Evolutionary conservation across 345 rosid genomes (phyloP), one percentile per base, ranked within the genome.

Genomic region (Erodium maritimum): DNA sequence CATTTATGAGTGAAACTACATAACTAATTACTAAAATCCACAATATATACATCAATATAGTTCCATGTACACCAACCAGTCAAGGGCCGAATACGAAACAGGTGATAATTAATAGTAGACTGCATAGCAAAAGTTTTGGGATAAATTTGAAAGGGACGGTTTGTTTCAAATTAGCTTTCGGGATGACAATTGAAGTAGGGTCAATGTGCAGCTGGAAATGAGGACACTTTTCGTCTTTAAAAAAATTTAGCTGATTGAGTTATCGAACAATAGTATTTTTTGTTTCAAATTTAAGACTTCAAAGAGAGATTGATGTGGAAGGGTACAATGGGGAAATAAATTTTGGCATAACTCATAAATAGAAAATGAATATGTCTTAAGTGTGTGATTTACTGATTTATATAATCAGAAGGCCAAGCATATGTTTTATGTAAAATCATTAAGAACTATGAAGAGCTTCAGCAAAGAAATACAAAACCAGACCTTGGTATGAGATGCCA

Each of bases 401-500:
- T 42, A 12, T 42, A 42, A 42, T 16, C 34, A 29, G 34, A 42
- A 12, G 48, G 17, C 14, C 1, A 42, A 42, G 17, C 11, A 51
- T 19, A 11, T 29, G 37, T 29, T 29, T 29, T 29, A 29, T 4
- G 37, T 29, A 29, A 29, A 29, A 29, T 29, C 10, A 51, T 51
- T 51, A 5, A 17, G 19, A 19, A 17, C 19, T 4, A 17, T 46
- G 1, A 11, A 46, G n/a, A 46, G 13, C 14, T 17, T 51, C 17
- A 2, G 9, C 21, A 51, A 17, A n/a, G 19, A 51, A 51, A 17
- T 51, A 51, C 9, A 17, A 51, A 51, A 17, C 9, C 48, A 42
- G 54, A 51, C 54, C 54, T 51, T 51, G 19, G 54, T 19, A 51
- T 17, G 54, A 11, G 54, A 51, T 51, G 54, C 19, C 54, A 51